Evolutionary conservation across 108 stramenopile species (phyloP).

Genomic region (Nitzschia palea): DNA sequence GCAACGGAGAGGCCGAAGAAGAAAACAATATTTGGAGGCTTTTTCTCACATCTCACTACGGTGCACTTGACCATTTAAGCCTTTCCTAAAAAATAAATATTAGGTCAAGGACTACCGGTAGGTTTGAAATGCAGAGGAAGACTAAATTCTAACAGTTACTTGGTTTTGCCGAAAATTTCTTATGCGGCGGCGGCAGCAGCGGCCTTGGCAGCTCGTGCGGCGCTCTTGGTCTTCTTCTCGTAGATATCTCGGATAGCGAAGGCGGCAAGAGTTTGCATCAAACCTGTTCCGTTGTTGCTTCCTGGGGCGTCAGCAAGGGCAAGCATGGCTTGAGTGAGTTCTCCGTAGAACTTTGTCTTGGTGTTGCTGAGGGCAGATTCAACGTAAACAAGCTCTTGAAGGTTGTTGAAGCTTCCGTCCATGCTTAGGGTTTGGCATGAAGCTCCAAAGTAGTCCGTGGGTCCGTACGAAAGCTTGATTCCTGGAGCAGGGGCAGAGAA

Average conservation of each 20-base stretch:
- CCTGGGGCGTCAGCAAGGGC: constrained; percentile 93
- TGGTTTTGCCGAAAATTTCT: background rate
- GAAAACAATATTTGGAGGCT: no score
- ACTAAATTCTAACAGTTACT: background rate
- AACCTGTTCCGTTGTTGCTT: constrained; percentile 94
- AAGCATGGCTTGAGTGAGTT: constrained; percentile 95
- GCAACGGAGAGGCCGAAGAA: no score
- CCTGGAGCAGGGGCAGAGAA: constrained; percentile 91
- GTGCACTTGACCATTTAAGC: no score
- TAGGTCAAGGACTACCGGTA: no score
- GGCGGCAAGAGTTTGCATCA: constrained; percentile 97
- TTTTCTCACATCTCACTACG: no score
- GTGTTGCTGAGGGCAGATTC: constrained; percentile 92
- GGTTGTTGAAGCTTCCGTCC: constrained; percentile 97
- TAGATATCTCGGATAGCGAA: constrained; percentile 95
- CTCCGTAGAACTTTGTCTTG: constrained; percentile 95
- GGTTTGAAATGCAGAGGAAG: no score
- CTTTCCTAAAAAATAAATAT: no score
- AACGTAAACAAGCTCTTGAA: constrained; percentile 93
- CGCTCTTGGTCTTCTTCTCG: constrained; percentile 86
- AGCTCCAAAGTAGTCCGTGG: constrained; percentile 85
- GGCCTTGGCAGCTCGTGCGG: constrained; percentile 53
- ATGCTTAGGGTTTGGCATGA: constrained; percentile 89
- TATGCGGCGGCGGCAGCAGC: constrained; percentile 44
- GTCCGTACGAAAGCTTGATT: constrained; percentile 92